A percentile compares a stretch with the other conserved stretches of the same genome.
Conservation (phyloP, 129 eudicot genomes). For the Ambrosia trifida region DNA sequence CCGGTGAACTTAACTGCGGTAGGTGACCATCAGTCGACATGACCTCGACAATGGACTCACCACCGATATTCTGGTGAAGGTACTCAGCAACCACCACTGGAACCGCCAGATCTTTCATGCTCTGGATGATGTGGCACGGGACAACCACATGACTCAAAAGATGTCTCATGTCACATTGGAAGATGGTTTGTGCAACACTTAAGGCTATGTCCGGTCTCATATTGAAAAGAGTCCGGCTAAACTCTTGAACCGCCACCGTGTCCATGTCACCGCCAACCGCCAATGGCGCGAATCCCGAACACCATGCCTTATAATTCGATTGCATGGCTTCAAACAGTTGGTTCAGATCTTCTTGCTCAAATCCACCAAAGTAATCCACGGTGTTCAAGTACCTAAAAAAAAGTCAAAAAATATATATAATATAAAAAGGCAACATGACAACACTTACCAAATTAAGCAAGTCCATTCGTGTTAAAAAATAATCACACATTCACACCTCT, state of each 20-base stretch:
- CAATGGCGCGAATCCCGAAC: slow-evolving; percentile 83
- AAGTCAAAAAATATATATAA: neutral
- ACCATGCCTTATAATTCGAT: slow-evolving; percentile 89
- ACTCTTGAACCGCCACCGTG: slow-evolving; percentile 80
- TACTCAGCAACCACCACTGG: slow-evolving; percentile 87
- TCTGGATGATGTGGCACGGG: slow-evolving; percentile 93
- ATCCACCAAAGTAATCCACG: slow-evolving; percentile 87
- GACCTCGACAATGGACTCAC: slow-evolving; percentile 86
- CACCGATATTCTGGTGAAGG: slow-evolving; percentile 77
- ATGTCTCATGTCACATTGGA: slow-evolving; percentile 71
- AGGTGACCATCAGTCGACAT: slow-evolving; percentile 93
- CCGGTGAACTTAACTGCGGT: slow-evolving; percentile 95
- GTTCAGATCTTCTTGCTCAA: slow-evolving; percentile 72
- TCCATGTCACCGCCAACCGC: slow-evolving; percentile 93
- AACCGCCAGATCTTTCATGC: slow-evolving; percentile 88
- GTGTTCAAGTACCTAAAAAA: slow-evolving; percentile 71
- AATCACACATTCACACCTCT: neutral
- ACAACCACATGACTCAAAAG: slow-evolving; percentile 56
- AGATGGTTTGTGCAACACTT: slow-evolving; percentile 68
- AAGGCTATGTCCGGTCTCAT: slow-evolving; percentile 97
- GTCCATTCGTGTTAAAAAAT: neutral
- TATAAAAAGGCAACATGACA: neutral
- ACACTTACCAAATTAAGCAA: slow-evolving; percentile 5
- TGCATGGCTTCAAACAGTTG: slow-evolving; percentile 78
- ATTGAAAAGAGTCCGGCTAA: slow-evolving; percentile 85